A percentile compares a stretch with the other conserved stretches of the same genome.
Evolutionary conservation across 345 rosid species (phyloP).

Genomic region (Syzygium aromaticum): DNA sequence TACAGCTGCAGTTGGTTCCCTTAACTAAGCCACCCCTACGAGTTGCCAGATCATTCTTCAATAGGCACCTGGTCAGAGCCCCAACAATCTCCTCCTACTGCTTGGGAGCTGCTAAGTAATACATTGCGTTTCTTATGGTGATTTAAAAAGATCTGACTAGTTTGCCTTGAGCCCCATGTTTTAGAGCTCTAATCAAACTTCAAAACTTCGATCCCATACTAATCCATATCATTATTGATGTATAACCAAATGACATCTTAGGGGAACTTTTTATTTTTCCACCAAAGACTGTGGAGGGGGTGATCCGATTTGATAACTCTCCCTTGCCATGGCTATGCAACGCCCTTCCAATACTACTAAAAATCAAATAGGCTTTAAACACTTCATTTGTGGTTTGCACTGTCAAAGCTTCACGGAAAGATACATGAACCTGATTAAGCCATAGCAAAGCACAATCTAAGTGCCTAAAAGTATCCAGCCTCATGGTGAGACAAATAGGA

Average conservation of each 20-base stretch:
- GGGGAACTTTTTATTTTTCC: not conserved
- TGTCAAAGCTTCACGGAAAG: not conserved
- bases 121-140: not conserved
- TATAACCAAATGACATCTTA: not conserved
- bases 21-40: not conserved
- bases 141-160: not conserved
- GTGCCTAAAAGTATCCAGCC: not conserved
- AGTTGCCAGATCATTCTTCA: not conserved
- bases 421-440: not conserved
- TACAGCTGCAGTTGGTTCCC: not conserved
- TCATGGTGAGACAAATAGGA: not conserved
- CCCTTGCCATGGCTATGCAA: not conserved
- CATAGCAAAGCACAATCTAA: not conserved
- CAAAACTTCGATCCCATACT: not conserved
- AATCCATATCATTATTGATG: not conserved
- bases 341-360: not conserved
- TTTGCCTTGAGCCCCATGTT: not conserved
- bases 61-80: not conserved
- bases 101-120: not conserved
- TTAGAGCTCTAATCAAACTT: not conserved
- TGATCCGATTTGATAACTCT: not conserved
- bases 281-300: not conserved
- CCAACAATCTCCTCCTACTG: not conserved
- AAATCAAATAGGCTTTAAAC: not conserved
- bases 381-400: not conserved